Base-by-base conservation (phyloP, 129 eudicot genomes). In the Calendula officinalis region DNA sequence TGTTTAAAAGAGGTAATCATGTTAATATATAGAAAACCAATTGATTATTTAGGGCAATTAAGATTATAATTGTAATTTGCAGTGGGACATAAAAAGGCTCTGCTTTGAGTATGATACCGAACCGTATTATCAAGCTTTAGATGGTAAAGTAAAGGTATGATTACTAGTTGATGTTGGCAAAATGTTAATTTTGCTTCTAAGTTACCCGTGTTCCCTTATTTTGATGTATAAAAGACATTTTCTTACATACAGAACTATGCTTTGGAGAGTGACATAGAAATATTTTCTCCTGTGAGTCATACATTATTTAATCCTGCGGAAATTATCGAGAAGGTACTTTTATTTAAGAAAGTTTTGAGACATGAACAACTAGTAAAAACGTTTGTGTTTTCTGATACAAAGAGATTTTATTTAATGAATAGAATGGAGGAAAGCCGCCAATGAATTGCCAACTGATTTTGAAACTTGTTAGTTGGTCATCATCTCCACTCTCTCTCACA, bases 361-460 rank as follows among this genome's bases (percentile, higher is more conserved):
- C 42, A 58, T 56, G 36, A 44, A 17, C 46, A 49, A 38, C 34
- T 15, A n/a, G 62, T 30, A 40, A 12, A 40, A 1, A 40, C n/a
- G n/a, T 40, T 53, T 22, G 33, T 61, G 3, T 5, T 69, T 58
- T 14, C 49, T 32, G 13, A 40, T 42, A 56, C 62, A 6, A 48
- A 1, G 48, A 22, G 48, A 22, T 14, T 8, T 12, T 46, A 56
- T 56, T 36, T 37, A 27, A 32, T 42, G 49, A 58, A 47, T 72
- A 90, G 97, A 90, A 90, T 75, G 95, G 91, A 61, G 97, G 97
- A 70, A 90, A 52, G 62, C 86, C 95, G 49, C 97, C 97, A 56
- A 75, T 79, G 70, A 90, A 75, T 59, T 86, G 88, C 76, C 95
- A 86, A 56, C 77, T 87, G 8, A 86, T 86, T 70, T 60, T 84